phyloP scores from a whole-genome alignment of 257 asterid genomes.

The Lantana camara region DNA sequence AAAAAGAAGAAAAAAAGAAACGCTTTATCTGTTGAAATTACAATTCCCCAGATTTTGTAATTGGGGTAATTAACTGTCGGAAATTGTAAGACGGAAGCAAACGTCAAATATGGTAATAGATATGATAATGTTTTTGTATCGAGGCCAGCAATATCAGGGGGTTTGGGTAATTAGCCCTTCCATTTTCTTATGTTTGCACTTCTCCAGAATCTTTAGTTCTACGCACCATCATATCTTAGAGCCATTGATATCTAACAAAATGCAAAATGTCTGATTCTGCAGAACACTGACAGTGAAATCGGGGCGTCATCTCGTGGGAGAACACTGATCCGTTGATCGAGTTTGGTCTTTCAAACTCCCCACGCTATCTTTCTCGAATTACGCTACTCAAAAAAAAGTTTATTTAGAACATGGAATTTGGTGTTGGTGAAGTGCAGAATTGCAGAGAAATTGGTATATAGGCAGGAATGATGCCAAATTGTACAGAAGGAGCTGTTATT shows the following conservation, averaged over 20 bases:
- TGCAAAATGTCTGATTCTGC: slow-evolving; percentile 28
- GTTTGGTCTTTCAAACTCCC: neutral
- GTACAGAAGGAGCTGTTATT: slow-evolving; percentile 57
- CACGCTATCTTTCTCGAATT: slow-evolving; percentile 13
- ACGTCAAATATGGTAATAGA: no score
- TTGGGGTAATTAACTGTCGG: no score
- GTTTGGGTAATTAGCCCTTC: neutral
- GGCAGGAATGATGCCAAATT: slow-evolving; percentile 15
- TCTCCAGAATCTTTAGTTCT: neutral
- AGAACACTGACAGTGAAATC: slow-evolving; percentile 86
- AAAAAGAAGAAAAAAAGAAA: no score
- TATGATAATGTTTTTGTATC: no score
- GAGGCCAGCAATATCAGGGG: neutral
- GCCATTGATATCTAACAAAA: slow-evolving; percentile 1
- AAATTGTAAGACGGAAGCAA: no score
- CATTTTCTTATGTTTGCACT: neutral
- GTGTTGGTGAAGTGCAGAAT: neutral
- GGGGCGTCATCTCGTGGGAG: slow-evolving; percentile 94
- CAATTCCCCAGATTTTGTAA: no score
- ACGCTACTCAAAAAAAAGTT: neutral
- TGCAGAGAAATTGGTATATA: slow-evolving; percentile 24
- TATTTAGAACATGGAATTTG: neutral
- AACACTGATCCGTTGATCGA: slow-evolving; percentile 73
- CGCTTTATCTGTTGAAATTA: no score
- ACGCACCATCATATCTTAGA: neutral